Conservation (phyloP, 2,329 filamentous ascomycete species). For the Xylaria sp. region DNA sequence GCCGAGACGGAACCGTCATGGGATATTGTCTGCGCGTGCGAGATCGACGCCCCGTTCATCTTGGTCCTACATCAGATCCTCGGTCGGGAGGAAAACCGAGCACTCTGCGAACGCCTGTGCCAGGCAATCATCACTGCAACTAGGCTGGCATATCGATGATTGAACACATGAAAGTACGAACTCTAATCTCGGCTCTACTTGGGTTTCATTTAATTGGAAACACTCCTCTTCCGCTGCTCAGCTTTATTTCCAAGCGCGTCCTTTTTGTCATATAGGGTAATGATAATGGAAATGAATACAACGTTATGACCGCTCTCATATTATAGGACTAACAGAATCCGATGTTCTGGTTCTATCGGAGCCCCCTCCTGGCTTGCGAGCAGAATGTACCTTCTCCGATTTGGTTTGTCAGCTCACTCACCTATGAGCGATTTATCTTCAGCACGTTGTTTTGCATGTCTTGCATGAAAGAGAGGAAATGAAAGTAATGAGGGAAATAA, state of each 20-base stretch:
- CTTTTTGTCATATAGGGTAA: neutral
- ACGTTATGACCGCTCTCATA: no score
- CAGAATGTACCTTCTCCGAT: no score
- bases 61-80: slow-evolving; percentile 4
- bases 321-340: no score
- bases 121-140: slow-evolving; percentile 2
- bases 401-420: no score
- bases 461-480: no score
- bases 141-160: neutral
- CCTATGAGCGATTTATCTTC: no score
- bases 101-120: slow-evolving; percentile 21
- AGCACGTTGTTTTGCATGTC: no score
- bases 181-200: neutral
- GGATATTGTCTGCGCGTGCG: slow-evolving; percentile 22
- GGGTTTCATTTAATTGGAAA: neutral
- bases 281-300: neutral
- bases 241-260: neutral
- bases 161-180: neutral
- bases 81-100: slow-evolving; percentile 12
- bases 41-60: slow-evolving; percentile 22
- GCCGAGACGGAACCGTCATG: slow-evolving; percentile 14
- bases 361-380: no score
- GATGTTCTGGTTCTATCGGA: no score
- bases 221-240: neutral
- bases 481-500: no score